Evolutionary conservation across 208 protist genomes (phyloP).

Genomic region (Acanthamoeba triangularis): DNA sequence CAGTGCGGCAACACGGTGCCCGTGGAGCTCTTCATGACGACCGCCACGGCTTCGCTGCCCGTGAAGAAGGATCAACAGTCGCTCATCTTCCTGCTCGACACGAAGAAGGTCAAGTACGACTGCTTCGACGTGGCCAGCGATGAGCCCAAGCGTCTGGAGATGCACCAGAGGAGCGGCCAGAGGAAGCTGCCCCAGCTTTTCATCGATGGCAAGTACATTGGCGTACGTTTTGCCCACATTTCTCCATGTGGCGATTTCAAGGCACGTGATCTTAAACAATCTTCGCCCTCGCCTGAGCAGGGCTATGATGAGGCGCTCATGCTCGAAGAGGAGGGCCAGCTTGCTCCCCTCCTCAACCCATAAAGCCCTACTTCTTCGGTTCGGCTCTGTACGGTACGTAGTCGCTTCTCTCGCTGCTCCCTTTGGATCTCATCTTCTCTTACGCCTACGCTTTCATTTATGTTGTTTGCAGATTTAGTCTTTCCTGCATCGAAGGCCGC

Average conservation of each 20-base stretch:
- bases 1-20: conserved; percentile 8
- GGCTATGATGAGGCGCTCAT: conserved; percentile 56
- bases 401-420: neutral
- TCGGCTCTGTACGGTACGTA: neutral
- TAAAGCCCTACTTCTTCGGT: neutral
- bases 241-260: neutral
- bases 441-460: neutral
- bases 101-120: conserved; percentile 68
- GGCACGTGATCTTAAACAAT: neutral
- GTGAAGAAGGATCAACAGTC: conserved; percentile 74
- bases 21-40: conserved; percentile 62
- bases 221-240: neutral
- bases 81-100: conserved; percentile 59
- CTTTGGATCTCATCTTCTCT: no score
- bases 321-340: conserved; percentile 39
- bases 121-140: conserved; percentile 64
- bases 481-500: no score
- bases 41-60: conserved; percentile 24
- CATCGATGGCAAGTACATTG: conserved; percentile 56
- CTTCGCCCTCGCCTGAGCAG: neutral
- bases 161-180: conserved; percentile 72
- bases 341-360: conserved; percentile 22
- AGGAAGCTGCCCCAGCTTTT: conserved; percentile 73
- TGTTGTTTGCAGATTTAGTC: no score
- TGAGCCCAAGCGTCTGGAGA: conserved; percentile 58